Base-by-base conservation (phyloP, 306 rosid species). In the Dryas alaskensis region DNA sequence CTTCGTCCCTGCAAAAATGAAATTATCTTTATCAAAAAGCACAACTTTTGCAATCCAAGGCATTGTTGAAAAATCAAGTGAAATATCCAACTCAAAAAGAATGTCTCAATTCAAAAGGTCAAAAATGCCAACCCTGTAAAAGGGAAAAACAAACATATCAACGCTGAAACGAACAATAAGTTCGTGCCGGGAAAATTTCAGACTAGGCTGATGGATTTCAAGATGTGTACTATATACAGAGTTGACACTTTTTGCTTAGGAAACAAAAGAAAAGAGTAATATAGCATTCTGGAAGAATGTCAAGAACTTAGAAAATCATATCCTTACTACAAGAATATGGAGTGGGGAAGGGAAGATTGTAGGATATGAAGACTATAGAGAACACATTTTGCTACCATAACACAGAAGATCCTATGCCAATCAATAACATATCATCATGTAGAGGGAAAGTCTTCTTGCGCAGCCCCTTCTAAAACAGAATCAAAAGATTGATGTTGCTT, bases 1-100 rank as follows among this genome's bases (percentile, higher is more conserved):
- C 76, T 91, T 93, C 19, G 97, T 91, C 77, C 96, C 96, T 94
- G 89, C 63, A 66, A 82, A 64, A 69, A 6, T 6, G 69, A 48
- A 59, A 51, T 9, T 4, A 37, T 16, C 22, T 42, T n/a, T 0
- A 11, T 50, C 0, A 78, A 16, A 37, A 1, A 16, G 25, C 52
- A 47, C 49, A 47, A 42, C 19, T 73, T 68, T 62, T 8, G 6
- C 47, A 58, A 62, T 76, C 76, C 72, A 42, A 57, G 12, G 55
- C 42, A 22, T 69, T 77, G 16, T 17, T 17, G 48, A 59, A 53
- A 6, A 27, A 22, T 22, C 22, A 22, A 22, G 22, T 22, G 22
- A 22, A 22, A 9, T 14, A 44, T 8, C 4, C 8, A 8, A 10
- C 17, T 17, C 40, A 13, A 46, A 13, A 47, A 17, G 54, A 45